These are phyloP conservation scores for Mortierella sp. DNA, from an alignment of 371 early-diverging fungal genomes.

Conservation along the genomic window DNA sequence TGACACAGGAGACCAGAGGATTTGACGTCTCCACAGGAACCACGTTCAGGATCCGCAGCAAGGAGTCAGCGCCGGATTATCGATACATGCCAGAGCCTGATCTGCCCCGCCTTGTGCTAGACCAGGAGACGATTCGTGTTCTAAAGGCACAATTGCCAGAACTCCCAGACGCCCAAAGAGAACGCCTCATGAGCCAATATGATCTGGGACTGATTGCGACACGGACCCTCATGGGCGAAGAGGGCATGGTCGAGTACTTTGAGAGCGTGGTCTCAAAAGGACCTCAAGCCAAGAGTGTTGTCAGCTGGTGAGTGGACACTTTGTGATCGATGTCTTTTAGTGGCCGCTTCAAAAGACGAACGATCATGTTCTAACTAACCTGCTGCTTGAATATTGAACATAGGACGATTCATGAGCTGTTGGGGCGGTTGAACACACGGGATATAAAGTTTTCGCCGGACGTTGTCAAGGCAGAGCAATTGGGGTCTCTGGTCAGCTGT, in stretches of 20 bases:
- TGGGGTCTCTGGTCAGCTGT: conserved; percentile 77
- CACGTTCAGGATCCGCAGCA: conserved; percentile 81
- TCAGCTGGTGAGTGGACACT: conserved; percentile 24
- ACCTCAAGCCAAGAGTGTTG: conserved; percentile 29
- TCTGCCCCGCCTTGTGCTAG: conserved; percentile 74
- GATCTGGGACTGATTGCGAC: conserved; percentile 69
- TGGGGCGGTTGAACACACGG: conserved; percentile 79
- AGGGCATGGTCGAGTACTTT: conserved; percentile 80
- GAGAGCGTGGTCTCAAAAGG: conserved; percentile 64
- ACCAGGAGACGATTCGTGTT: conserved; percentile 65
- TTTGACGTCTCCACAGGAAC: conserved; percentile 73
- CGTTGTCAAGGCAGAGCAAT: conserved; percentile 69
- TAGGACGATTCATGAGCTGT: conserved; percentile 86
- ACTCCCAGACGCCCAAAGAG: conserved; percentile 75
- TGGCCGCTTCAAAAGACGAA: neutral
- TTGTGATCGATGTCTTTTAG: neutral
- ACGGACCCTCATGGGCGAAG: conserved; percentile 77
- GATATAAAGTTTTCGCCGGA: conserved; percentile 67
- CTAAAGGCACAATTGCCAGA: conserved; percentile 73
- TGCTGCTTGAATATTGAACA: neutral
- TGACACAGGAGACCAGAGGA: conserved; percentile 84
- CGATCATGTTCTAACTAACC: neutral
- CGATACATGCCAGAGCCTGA: conserved; percentile 96
- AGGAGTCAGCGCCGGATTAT: conserved; percentile 90
- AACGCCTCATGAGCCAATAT: conserved; percentile 75